phyloP scores from a whole-genome alignment of 2,329 filamentous ascomycete genomes.

The Trichoderma sp. region DNA sequence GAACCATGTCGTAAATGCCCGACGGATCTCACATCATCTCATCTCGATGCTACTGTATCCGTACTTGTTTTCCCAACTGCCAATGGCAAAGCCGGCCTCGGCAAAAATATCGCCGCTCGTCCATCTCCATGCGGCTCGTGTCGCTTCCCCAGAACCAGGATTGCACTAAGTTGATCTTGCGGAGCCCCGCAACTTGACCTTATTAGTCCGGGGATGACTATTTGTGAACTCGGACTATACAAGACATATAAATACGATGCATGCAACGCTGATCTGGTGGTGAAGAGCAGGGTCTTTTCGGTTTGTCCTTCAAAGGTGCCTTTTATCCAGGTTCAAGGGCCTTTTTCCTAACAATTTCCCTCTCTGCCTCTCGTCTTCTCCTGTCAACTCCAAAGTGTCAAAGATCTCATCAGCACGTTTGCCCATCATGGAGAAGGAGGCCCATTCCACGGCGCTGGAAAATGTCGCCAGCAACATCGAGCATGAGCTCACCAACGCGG shows the following conservation, averaged over 20 bases:
- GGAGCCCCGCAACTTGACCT: conserved; percentile 15
- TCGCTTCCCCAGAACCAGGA: conserved; percentile 9
- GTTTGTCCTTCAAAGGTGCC: neutral
- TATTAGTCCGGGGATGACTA: conserved; percentile 6
- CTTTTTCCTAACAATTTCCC: neutral
- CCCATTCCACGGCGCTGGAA: conserved; percentile 4
- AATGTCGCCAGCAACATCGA: conserved; percentile 18
- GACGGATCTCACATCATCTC: conserved; percentile 1
- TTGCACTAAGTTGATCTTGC: conserved; percentile 2
- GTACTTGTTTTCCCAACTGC: neutral
- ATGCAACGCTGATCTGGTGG: neutral
- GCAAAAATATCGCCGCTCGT: neutral
- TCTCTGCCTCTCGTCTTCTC: neutral
- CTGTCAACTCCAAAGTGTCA: neutral
- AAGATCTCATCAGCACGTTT: neutral
- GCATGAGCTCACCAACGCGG: conserved; percentile 14
- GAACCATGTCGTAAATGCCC: neutral
- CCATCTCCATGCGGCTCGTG: neutral
- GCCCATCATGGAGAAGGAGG: conserved; percentile 15
- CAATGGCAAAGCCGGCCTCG: neutral
- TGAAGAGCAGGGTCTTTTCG: neutral
- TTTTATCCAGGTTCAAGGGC: neutral
- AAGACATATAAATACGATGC: conserved; percentile 14
- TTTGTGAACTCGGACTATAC: neutral
- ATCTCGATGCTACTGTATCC: neutral